A percentile compares a stretch with the other conserved stretches of the same genome.
These are phyloP conservation scores for Staphylotrichum longicolle DNA, from an alignment of 495 filamentous ascomycete species.

Conservation along the genomic window DNA sequence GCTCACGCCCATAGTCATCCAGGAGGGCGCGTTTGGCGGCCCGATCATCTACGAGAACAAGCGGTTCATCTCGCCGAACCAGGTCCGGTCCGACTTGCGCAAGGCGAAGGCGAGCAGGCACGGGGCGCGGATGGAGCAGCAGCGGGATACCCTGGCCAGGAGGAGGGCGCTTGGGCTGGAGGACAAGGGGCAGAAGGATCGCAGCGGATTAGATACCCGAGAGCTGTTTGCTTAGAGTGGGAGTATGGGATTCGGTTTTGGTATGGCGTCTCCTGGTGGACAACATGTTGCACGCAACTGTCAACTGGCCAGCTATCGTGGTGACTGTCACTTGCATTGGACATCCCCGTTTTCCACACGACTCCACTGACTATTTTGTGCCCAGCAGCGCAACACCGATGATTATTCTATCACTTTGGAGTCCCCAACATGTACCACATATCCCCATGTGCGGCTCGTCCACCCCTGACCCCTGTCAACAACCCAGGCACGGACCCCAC, in stretches of 20 bases:
- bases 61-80: slow-evolving; percentile 95
- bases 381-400: no score
- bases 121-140: slow-evolving; percentile 67
- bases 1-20: slow-evolving; percentile 90
- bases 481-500: no score
- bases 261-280: not conserved
- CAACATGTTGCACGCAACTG: no score
- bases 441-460: no score
- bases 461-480: no score
- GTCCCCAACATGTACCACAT: no score
- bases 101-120: slow-evolving; percentile 72
- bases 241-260: slow-evolving; percentile 4
- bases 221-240: slow-evolving; percentile 70
- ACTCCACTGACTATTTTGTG: no score
- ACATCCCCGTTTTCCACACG: no score
- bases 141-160: slow-evolving; percentile 69
- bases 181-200: slow-evolving; percentile 56
- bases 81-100: slow-evolving; percentile 78
- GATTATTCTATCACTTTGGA: no score
- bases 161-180: slow-evolving; percentile 71
- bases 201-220: slow-evolving; percentile 73
- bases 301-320: no score
- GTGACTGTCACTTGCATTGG: no score
- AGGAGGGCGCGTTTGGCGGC: slow-evolving; percentile 92
- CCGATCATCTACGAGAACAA: slow-evolving; percentile 99